Base-by-base conservation (phyloP, 805 yeast species). In the Myxozyma sirexii region DNA sequence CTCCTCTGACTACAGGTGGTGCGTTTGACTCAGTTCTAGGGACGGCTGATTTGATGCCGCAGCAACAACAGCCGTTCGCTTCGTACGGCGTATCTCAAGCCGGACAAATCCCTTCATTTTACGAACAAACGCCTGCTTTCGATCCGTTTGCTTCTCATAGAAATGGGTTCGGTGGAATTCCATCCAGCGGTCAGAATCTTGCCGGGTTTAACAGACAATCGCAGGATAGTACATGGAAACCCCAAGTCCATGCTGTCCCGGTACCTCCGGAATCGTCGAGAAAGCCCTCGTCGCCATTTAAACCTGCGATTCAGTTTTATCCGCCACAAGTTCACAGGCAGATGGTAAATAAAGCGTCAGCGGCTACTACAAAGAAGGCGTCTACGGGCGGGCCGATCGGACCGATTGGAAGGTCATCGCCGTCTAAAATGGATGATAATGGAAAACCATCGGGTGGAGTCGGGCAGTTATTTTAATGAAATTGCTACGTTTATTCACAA, bases 281-380 rank as follows among this genome's bases (percentile, higher is more conserved):
- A 17, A 29, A 4, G 10, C n/a, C 33, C 6, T 29, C 33, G 6
- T 29, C 33, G 27, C 12, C 29, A 10, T 41, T 8, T 7, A 43
- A 52, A 2, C 37, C 33, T 4, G 26, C 48, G n/a, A 23, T 24
- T 5, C 56, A 42, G 27, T 52, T 52, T 17, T 52, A 29, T 10
- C 56, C 56, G 38, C 56, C 50, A 1, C 56, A 52, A 37, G 56
- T 52, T 31, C 19, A 26, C 15, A 19, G 38, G 19, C 47, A 42
- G 31, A 29, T 27, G 21, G 27, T 29, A 7, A 29, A 17, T 17
- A 29, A 33, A 19, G 4, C 45, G 1, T 41, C 55, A 3, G 37
- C 33, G 8, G 44, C 27, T 31, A n/a, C 17, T 29, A n/a, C 17
- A 44, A 33, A n/a, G 4, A 21, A 23, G 10, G 41, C n/a, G 8